Evolutionary conservation across 2,329 filamentous ascomycete genomes (phyloP).

Genomic region (Fusarium verticillioides): DNA sequence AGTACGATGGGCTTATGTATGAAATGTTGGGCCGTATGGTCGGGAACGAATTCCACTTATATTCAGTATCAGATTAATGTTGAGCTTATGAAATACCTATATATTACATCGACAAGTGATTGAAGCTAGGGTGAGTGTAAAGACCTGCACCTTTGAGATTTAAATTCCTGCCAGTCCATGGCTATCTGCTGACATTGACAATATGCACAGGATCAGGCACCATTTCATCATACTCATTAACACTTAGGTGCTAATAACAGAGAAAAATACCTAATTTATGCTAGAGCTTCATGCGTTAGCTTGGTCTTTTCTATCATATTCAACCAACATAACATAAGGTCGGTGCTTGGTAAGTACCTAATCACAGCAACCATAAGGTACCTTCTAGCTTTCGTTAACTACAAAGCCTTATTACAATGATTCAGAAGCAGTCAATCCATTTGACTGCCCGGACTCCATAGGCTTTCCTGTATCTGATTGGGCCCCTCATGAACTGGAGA

Average conservation of each 20-base stretch:
- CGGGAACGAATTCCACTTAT: slow-evolving; percentile 29
- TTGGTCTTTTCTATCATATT: neutral
- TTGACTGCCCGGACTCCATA: no score
- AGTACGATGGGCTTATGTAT: slow-evolving; percentile 8
- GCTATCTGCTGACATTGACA: neutral
- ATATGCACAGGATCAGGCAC: neutral
- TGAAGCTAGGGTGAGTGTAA: neutral
- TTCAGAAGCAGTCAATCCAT: neutral
- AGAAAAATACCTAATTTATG: neutral
- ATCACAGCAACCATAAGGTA: neutral
- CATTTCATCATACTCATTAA: neutral
- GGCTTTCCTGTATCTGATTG: no score
- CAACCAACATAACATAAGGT: neutral
- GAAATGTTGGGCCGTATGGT: slow-evolving; percentile 13
- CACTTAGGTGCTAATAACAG: neutral
- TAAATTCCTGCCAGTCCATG: neutral
- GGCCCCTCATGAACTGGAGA: neutral
- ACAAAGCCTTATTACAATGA: neutral
- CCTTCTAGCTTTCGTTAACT: no score
- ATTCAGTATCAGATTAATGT: slow-evolving; percentile 9
- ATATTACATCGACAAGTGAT: neutral
- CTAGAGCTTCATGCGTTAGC: no score
- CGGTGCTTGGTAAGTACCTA: neutral
- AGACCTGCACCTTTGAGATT: neutral
- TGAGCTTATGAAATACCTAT: slow-evolving; percentile 14